Base-by-base conservation (phyloP, 768 basidiomycete species). In the Ramaria rubella region DNA sequence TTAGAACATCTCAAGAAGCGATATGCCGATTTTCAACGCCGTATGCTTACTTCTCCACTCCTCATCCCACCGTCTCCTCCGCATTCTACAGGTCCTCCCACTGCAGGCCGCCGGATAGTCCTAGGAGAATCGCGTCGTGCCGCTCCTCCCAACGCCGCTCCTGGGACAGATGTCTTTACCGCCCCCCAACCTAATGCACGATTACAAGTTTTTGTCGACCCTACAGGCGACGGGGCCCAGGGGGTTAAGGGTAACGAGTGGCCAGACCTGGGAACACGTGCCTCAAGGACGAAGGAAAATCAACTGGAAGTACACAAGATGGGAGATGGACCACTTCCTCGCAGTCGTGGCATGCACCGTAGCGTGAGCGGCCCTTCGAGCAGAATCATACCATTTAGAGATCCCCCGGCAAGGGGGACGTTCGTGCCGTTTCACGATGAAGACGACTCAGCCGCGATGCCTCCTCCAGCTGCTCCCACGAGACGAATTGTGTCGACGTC, bases 221-320 rank as follows among this genome's bases (percentile, higher is more conserved):
- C 86, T 12, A 70, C 77, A 5, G 84, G 81, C 36, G 58, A 48
- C 45, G 58, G 29, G 19, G 72, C 77, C 1, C 73, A 76, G 48
- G 70, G 74, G 12, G 75, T 74, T 2, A 65, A 62, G 44, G 60
- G 69, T 9, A 79, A 78, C 52, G 72, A 80, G 15, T 91, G 84
- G 79, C 77, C 80, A 29, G 88, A 90, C 58, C 67, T 91, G 1
- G 89, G 87, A 19, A 83, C 87, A 58, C 86, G 88, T 63, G 87
- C 86, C 67, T 77, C 82, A 4, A 79, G 89, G 52, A 74, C 88
- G 62, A 91, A 90, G 62, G 88, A 91, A 71, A 91, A 91, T 62
- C 72, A 83, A 1, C 81, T 80, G 7, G 86, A 86, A 67, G 79
- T 81, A 29, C 79, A 80, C 67, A 87, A 85, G 73, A 76, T 85